A percentile compares a stretch with the other conserved stretches of the same genome.
Evolutionary conservation across 352 stramenopile species (phyloP).

Genomic region (Pythium phragmitis): DNA sequence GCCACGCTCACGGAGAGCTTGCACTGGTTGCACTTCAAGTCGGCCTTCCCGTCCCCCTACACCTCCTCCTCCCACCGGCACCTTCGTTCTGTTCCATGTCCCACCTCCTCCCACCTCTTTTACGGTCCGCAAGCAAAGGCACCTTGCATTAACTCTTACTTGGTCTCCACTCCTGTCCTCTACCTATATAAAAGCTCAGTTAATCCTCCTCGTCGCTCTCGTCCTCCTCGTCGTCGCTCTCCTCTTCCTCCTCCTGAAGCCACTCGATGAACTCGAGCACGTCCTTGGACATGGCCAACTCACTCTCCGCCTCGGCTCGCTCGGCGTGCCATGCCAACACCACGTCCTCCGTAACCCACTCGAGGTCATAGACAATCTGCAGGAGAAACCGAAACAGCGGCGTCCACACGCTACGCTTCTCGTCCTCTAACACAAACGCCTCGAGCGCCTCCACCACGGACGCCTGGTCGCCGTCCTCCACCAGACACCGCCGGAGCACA

Average conservation of each 20-base stretch:
- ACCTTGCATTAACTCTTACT: background rate
- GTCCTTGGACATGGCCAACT: slow-evolving; percentile 68
- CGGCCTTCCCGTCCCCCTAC: too few species aligned
- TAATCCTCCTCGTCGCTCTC: slow-evolving; percentile 42
- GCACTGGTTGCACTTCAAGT: too few species aligned
- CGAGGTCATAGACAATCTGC: slow-evolving; percentile 92
- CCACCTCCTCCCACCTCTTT: background rate
- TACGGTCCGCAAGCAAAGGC: background rate
- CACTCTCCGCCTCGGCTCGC: slow-evolving; percentile 17
- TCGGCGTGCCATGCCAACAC: slow-evolving; percentile 89
- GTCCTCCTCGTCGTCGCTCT: slow-evolving; percentile 44
- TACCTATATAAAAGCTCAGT: background rate
- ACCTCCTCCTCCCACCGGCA: too few species aligned
- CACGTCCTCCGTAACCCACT: slow-evolving; percentile 91
- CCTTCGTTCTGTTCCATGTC: too few species aligned
- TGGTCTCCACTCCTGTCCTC: background rate
- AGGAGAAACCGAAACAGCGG: slow-evolving; percentile 92
- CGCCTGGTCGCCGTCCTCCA: slow-evolving; percentile 69
- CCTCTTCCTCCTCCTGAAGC: slow-evolving; percentile 75
- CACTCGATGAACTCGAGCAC: slow-evolving; percentile 94
- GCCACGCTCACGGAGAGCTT: too few species aligned
- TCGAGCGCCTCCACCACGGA: slow-evolving; percentile 64
- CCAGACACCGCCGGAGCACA: slow-evolving; percentile 90
- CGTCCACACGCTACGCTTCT: slow-evolving; percentile 43
- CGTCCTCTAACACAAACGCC: slow-evolving; percentile 44